Evolutionary conservation across 768 basidiomycete species (phyloP).

Genomic region (Phlebiopsis gigantea): DNA sequence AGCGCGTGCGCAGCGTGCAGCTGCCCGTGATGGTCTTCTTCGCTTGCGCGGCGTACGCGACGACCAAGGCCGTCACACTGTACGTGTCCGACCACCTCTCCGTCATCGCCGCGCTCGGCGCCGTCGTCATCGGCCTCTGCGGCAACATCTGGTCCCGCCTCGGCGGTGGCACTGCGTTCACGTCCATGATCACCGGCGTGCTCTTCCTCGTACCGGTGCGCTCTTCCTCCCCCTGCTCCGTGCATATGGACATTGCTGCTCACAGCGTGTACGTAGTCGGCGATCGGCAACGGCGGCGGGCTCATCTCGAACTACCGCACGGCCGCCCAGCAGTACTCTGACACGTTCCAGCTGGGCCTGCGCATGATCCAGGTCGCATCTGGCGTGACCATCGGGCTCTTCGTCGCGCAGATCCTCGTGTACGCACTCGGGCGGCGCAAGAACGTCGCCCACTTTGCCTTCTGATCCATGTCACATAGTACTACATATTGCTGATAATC

Average conservation of each 20-base stretch:
- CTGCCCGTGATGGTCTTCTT: constrained; percentile 74
- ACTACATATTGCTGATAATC: background rate
- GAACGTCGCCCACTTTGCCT: constrained; percentile 70
- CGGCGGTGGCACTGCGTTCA: constrained; percentile 78
- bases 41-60: constrained; percentile 69
- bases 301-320: constrained; percentile 55
- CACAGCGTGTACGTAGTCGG: constrained; percentile 48
- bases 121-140: constrained; percentile 71
- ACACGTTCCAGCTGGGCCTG: constrained; percentile 73
- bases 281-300: constrained; percentile 71
- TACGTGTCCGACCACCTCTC: constrained; percentile 64
- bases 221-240: constrained; percentile 8
- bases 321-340: constrained; percentile 66
- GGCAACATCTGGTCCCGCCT: constrained; percentile 80
- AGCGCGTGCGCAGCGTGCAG: constrained; percentile 64
- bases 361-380: constrained; percentile 82
- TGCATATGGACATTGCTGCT: constrained; percentile 8
- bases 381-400: constrained; percentile 81
- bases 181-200: constrained; percentile 92
- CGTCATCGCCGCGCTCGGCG: constrained; percentile 73
- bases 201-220: constrained; percentile 83
- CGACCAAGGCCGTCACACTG: constrained; percentile 57
- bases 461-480: constrained; percentile 31
- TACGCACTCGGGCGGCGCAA: constrained; percentile 73
- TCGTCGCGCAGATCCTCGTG: constrained; percentile 75